These are phyloP conservation scores for Verticillium isaacii DNA, from an alignment of 2,329 filamentous ascomycete genomes.

Conservation along the genomic window DNA sequence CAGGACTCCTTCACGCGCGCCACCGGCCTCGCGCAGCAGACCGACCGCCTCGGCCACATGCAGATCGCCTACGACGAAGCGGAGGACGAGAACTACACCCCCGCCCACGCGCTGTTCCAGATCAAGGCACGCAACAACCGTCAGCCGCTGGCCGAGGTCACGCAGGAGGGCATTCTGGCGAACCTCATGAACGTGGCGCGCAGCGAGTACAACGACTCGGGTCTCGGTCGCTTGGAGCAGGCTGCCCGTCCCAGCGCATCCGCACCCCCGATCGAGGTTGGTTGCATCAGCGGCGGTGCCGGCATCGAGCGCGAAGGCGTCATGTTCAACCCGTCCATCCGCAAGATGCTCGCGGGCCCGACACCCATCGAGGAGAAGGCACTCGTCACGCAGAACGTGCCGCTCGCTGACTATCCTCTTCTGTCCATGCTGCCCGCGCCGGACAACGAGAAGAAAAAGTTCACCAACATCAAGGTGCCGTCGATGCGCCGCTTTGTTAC, in stretches of 20 bases:
- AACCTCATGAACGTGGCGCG: slow-evolving; percentile 76
- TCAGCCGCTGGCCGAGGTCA: slow-evolving; percentile 62
- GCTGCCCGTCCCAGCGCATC: slow-evolving; percentile 73
- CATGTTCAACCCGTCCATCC: slow-evolving; percentile 74
- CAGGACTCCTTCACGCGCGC: slow-evolving; percentile 71
- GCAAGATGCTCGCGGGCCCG: slow-evolving; percentile 69
- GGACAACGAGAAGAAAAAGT: slow-evolving; percentile 75
- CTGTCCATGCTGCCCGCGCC: slow-evolving; percentile 69
- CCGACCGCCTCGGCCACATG: slow-evolving; percentile 60
- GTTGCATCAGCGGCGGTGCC: slow-evolving; percentile 63
- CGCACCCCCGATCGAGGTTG: slow-evolving; percentile 80
- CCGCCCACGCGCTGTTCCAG: slow-evolving; percentile 75
- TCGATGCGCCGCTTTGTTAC: slow-evolving; percentile 98
- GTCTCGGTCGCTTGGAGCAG: slow-evolving; percentile 74
- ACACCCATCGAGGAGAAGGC: slow-evolving; percentile 63
- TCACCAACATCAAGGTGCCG: slow-evolving; percentile 86
- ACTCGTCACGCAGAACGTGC: slow-evolving; percentile 68
- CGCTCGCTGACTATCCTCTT: slow-evolving; percentile 59
- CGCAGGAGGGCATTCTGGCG: slow-evolving; percentile 66
- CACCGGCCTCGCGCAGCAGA: slow-evolving; percentile 49
- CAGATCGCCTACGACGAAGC: slow-evolving; percentile 67
- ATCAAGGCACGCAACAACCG: slow-evolving; percentile 68
- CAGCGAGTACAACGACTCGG: slow-evolving; percentile 59
- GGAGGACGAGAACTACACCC: slow-evolving; percentile 57
- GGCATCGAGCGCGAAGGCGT: slow-evolving; percentile 64